These are phyloP conservation scores for Crithidia bombi DNA, from an alignment of 208 protist genomes.

Conservation along the genomic window DNA sequence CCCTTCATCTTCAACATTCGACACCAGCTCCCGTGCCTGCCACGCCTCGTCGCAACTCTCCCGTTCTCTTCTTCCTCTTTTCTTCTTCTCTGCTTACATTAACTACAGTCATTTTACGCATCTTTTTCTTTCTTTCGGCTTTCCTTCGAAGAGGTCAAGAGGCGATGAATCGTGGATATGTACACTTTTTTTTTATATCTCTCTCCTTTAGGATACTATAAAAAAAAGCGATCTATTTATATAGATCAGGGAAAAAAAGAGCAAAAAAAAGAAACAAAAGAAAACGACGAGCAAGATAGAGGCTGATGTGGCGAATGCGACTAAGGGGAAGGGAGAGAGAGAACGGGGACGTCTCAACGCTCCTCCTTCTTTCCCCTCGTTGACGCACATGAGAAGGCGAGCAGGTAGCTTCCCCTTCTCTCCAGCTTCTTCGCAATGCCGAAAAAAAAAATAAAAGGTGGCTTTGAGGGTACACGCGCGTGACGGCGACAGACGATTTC, in stretches of 20 bases:
- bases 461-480: too few species aligned
- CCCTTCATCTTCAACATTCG: background rate
- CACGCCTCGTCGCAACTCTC: too few species aligned
- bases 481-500: too few species aligned
- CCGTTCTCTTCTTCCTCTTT: too few species aligned
- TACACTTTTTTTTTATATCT: slow-evolving; percentile 14
- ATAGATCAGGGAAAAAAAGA: slow-evolving; percentile 6
- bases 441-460: background rate
- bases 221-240: slow-evolving; percentile 7
- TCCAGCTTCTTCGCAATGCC: too few species aligned
- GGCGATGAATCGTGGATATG: background rate
- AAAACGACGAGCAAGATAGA: background rate
- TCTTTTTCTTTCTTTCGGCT: background rate
- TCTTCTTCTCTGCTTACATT: too few species aligned
- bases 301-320: too few species aligned
- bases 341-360: background rate
- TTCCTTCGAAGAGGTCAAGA: background rate
- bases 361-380: background rate
- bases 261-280: background rate
- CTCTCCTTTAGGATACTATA: slow-evolving; percentile 2
- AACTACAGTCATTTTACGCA: too few species aligned
- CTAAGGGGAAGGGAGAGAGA: background rate
- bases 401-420: background rate
- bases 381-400: background rate
- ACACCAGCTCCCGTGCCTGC: background rate